Percentiles rank a stretch among this genome's conserved stretches.
Evolutionary conservation across 2,329 filamentous ascomycete genomes (phyloP).

Genomic region (Clonostachys rhizophaga): DNA sequence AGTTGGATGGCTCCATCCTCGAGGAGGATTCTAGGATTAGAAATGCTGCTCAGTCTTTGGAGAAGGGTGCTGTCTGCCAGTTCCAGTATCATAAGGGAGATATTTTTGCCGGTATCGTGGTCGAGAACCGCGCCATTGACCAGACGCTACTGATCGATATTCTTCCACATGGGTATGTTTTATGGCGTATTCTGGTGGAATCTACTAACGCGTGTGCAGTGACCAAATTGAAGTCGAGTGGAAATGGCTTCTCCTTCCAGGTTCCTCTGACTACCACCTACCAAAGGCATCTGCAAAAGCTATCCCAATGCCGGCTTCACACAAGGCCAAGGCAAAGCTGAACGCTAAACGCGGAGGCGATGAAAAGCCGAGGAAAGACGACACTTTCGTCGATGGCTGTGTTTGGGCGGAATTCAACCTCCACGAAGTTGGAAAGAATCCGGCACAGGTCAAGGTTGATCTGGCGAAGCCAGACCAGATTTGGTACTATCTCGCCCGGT

Average conservation of each 20-base stretch:
- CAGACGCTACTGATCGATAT: constrained; percentile 75
- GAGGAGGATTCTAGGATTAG: constrained; percentile 67
- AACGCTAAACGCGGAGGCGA: constrained; percentile 60
- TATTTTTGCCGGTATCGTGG: constrained; percentile 84
- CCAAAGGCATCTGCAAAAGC: constrained; percentile 72
- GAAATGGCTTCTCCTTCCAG: constrained; percentile 76
- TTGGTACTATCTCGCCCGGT: constrained; percentile 84
- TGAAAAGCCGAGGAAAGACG: constrained; percentile 60
- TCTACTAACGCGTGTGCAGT: constrained; percentile 43
- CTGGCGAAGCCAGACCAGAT: constrained; percentile 68
- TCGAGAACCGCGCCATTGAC: constrained; percentile 77
- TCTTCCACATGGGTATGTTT: constrained; percentile 73
- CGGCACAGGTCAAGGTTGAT: constrained; percentile 64
- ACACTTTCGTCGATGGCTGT: constrained; percentile 62
- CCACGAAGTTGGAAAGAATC: constrained; percentile 46
- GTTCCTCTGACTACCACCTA: constrained; percentile 64
- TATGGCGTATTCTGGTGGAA: constrained; percentile 1
- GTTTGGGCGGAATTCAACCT: constrained; percentile 79
- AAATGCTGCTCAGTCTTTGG: constrained; percentile 63
- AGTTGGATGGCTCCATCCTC: constrained; percentile 61
- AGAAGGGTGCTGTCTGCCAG: constrained; percentile 75
- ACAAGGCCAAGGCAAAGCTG: constrained; percentile 60
- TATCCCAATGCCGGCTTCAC: constrained; percentile 62
- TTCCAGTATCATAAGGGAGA: constrained; percentile 80
- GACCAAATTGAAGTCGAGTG: constrained; percentile 76